Conservation (phyloP, 1,139 yeast genomes). For the Yamadazyma sp. region DNA sequence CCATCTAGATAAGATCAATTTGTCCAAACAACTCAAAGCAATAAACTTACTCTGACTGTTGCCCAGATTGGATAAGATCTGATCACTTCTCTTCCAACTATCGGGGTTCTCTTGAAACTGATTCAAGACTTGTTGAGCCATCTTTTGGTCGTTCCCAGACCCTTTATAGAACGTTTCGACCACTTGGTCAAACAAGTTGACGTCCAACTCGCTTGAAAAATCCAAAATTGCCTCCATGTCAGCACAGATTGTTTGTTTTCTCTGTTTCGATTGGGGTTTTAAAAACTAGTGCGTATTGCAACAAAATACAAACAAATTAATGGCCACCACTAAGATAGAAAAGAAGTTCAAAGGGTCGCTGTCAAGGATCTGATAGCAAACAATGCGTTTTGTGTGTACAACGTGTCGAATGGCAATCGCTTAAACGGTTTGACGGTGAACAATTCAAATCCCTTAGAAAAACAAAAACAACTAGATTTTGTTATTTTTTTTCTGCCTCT, state of each 20-base stretch:
- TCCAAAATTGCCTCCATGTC: constrained; percentile 86
- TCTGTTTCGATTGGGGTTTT: too few species aligned
- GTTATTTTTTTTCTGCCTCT: too few species aligned
- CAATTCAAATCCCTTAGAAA: constrained; percentile 1
- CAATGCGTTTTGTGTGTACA: too few species aligned
- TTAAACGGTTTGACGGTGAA: background rate
- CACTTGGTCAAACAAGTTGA: constrained; percentile 74
- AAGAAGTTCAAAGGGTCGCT: too few species aligned
- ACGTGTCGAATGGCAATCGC: too few species aligned
- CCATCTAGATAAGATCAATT: constrained; percentile 90
- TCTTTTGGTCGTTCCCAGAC: constrained; percentile 74
- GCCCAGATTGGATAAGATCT: constrained; percentile 73
- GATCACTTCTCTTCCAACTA: constrained; percentile 93
- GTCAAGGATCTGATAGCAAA: background rate
- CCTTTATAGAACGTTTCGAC: constrained; percentile 89
- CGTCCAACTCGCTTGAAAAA: constrained; percentile 81
- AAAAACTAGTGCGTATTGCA: background rate
- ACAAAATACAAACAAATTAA: background rate
- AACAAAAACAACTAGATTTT: background rate
- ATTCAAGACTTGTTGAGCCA: constrained; percentile 81
- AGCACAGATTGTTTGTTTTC: background rate
- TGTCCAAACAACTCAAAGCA: constrained; percentile 87
- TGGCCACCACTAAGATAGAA: background rate
- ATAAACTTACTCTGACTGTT: constrained; percentile 90
- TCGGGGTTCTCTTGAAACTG: constrained; percentile 93